These are phyloP conservation scores for Chenopodium album DNA, from an alignment of 148 eudicot genomes.

Conservation along the genomic window DNA sequence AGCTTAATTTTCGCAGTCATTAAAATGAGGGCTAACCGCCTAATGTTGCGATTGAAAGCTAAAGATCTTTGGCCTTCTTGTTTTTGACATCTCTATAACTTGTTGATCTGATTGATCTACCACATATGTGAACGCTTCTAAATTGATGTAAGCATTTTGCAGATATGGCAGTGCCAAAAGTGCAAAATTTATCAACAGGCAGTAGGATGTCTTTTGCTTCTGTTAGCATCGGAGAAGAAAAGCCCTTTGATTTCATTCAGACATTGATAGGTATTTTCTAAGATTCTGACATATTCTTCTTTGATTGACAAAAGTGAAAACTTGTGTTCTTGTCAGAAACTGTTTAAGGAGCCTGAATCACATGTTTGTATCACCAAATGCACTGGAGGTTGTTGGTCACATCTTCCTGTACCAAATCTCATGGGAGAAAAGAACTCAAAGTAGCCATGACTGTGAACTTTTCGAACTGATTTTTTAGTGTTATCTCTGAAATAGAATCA, in stretches of 20 bases:
- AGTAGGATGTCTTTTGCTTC: constrained; percentile 63
- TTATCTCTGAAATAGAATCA: neutral
- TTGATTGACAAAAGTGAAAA: neutral
- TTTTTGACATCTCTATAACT: neutral
- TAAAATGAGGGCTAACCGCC: too few species aligned
- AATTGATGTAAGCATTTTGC: constrained; percentile 38
- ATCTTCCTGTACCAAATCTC: neutral
- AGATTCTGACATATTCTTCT: neutral
- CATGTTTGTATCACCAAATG: neutral
- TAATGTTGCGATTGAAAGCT: neutral
- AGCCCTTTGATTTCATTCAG: constrained; percentile 75
- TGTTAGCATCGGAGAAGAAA: constrained; percentile 57
- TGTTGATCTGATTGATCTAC: neutral
- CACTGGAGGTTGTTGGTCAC: neutral
- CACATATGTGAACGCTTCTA: neutral
- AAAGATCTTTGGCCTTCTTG: neutral
- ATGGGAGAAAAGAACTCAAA: too few species aligned
- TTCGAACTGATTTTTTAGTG: neutral
- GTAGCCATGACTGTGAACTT: neutral
- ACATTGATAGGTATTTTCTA: constrained; percentile 58
- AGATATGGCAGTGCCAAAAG: constrained; percentile 55
- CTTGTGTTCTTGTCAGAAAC: neutral
- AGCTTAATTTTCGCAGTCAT: too few species aligned
- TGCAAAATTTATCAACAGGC: constrained; percentile 34
- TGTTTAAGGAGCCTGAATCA: constrained; percentile 5